These are phyloP conservation scores for Penicillium sp. DNA, from an alignment of 2,329 filamentous ascomycete species.

Conservation along the genomic window DNA sequence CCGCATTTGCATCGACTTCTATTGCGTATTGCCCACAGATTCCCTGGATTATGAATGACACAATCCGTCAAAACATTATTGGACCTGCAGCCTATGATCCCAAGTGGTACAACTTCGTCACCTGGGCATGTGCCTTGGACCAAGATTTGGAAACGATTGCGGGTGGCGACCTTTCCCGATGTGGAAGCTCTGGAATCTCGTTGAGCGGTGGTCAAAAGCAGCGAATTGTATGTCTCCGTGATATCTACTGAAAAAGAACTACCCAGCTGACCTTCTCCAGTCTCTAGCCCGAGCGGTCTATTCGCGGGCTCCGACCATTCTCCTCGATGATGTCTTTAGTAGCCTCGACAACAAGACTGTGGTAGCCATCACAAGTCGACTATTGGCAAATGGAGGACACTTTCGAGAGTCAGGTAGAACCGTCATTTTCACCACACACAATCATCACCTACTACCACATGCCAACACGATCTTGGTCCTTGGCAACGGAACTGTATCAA, in stretches of 20 bases:
- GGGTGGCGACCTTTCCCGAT: conserved; percentile 29
- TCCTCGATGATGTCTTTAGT: conserved; percentile 45
- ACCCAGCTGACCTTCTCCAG: conserved; percentile 1
- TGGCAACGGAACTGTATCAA: conserved; percentile 1
- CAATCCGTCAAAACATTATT: conserved; percentile 22
- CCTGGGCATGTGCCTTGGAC: conserved; percentile 23
- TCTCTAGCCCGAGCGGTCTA: conserved; percentile 42
- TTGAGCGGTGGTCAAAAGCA: conserved; percentile 45
- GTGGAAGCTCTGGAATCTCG: conserved; percentile 39
- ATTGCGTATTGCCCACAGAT: conserved; percentile 21
- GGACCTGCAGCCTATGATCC: conserved; percentile 20
- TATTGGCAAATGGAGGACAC: conserved; percentile 38
- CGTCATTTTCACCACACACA: conserved; percentile 25
- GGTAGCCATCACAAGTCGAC: conserved; percentile 33
- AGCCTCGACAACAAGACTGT: conserved; percentile 41
- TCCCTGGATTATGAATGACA: conserved; percentile 18
- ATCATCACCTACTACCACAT: conserved; percentile 5
- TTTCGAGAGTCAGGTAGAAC: conserved; percentile 30
- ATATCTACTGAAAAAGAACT: neutral
- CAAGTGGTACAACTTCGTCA: conserved; percentile 25
- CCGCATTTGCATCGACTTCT: neutral
- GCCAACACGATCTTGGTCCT: conserved; percentile 5
- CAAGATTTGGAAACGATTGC: conserved; percentile 26
- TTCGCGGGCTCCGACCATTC: conserved; percentile 35
- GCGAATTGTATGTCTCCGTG: conserved; percentile 27